Evolutionary conservation across 768 basidiomycete genomes (phyloP).

Genomic region (Pholiota microspora): DNA sequence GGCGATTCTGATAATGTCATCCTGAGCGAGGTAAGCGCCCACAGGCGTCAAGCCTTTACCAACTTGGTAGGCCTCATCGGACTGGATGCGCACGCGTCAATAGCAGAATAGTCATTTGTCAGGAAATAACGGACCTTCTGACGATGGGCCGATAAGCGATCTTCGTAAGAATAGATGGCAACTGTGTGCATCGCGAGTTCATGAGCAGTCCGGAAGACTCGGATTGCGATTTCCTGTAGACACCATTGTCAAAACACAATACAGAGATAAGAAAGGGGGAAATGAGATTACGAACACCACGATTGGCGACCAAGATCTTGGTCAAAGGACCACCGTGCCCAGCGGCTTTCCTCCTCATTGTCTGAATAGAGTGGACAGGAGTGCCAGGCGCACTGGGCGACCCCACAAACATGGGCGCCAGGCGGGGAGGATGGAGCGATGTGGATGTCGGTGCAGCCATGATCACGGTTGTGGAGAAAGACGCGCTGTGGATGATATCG

Average conservation of each 20-base stretch:
- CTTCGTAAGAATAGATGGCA: slow-evolving; percentile 97
- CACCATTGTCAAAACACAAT: slow-evolving; percentile 9
- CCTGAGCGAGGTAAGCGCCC: slow-evolving; percentile 94
- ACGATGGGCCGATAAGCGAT: slow-evolving; percentile 94
- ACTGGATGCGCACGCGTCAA: slow-evolving; percentile 50
- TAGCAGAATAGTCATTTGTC: not conserved
- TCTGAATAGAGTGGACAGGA: slow-evolving; percentile 87
- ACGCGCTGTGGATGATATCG: slow-evolving; percentile 8
- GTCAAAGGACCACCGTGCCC: slow-evolving; percentile 89
- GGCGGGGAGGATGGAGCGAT: slow-evolving; percentile 67
- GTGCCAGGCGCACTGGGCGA: slow-evolving; percentile 81
- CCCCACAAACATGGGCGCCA: slow-evolving; percentile 67
- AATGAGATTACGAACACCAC: slow-evolving; percentile 59
- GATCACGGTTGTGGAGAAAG: slow-evolving; percentile 24
- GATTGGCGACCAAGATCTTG: slow-evolving; percentile 90
- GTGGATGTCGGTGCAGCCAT: slow-evolving; percentile 39
- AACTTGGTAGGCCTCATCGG: slow-evolving; percentile 98
- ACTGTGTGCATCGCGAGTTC: slow-evolving; percentile 99
- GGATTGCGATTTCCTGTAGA: slow-evolving; percentile 92
- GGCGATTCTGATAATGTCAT: slow-evolving; percentile 95
- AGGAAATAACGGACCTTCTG: slow-evolving; percentile 72
- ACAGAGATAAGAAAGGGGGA: slow-evolving; percentile 3
- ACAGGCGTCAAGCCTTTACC: slow-evolving; percentile 96
- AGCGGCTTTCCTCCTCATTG: slow-evolving; percentile 87
- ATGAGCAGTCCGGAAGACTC: slow-evolving; percentile 97